A percentile compares a stretch with the other conserved stretches of the same genome.
phyloP scores from a whole-genome alignment of 2,329 filamentous ascomycete genomes.

The Sordariomycetes sp. region DNA sequence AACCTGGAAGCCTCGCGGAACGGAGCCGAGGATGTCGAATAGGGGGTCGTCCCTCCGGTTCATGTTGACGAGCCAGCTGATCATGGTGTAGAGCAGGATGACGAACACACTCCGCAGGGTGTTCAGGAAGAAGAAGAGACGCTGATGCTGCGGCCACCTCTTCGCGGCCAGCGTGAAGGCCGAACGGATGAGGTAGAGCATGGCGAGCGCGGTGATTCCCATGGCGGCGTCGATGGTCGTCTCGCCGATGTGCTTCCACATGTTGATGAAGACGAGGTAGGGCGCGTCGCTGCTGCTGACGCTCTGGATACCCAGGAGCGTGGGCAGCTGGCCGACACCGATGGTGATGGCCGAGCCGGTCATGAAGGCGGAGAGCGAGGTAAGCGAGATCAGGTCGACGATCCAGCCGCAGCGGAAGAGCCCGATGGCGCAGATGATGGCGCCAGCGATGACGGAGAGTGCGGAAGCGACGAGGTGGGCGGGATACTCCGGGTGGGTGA shows the following conservation, averaged over 20 bases:
- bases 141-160: slow-evolving; percentile 57
- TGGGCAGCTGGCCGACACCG: slow-evolving; percentile 69
- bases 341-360: slow-evolving; percentile 92
- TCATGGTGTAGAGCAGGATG: slow-evolving; percentile 82
- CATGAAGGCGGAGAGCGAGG: slow-evolving; percentile 91
- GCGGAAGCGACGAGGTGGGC: slow-evolving; percentile 65
- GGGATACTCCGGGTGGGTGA: slow-evolving; percentile 43
- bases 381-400: slow-evolving; percentile 84
- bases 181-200: slow-evolving; percentile 68
- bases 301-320: slow-evolving; percentile 66
- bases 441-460: slow-evolving; percentile 66
- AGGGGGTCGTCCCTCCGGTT: slow-evolving; percentile 49
- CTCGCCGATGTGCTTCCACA: slow-evolving; percentile 57
- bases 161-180: slow-evolving; percentile 55
- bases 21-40: slow-evolving; percentile 64
- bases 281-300: slow-evolving; percentile 69
- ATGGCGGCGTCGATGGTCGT: slow-evolving; percentile 73
- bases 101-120: slow-evolving; percentile 87
- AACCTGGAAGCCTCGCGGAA: slow-evolving; percentile 73
- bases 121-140: slow-evolving; percentile 78
- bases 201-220: slow-evolving; percentile 68
- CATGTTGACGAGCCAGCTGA: slow-evolving; percentile 78
- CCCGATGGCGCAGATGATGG: slow-evolving; percentile 69
- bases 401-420: slow-evolving; percentile 77
- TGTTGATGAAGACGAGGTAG: slow-evolving; percentile 76